A percentile compares a stretch with the other conserved stretches of the same genome.
Conservation (phyloP, 257 asterid species). For the Anisodus tanguticus region DNA sequence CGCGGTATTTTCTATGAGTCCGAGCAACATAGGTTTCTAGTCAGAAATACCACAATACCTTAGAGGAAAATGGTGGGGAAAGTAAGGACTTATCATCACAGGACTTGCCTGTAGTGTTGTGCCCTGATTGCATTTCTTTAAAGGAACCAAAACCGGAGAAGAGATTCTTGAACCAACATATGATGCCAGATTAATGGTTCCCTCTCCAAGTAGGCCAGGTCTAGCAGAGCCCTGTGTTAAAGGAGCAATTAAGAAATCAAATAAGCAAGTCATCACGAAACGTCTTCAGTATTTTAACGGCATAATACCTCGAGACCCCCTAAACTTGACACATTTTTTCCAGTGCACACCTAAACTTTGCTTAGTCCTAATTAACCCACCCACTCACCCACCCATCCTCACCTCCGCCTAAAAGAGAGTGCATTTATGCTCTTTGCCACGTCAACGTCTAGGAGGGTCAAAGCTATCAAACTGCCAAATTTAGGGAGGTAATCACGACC, state of each 20-base stretch:
- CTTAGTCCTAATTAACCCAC: neutral
- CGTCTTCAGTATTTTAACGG: neutral
- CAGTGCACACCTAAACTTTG: neutral
- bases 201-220: slow-evolving; percentile 82
- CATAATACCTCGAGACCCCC: neutral
- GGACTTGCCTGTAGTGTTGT: slow-evolving; percentile 67
- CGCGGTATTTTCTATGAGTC: neutral
- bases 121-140: slow-evolving; percentile 73
- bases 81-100: neutral
- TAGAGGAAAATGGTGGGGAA: neutral
- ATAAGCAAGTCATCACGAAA: neutral
- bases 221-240: slow-evolving; percentile 70
- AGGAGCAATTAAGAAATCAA: slow-evolving; percentile 15
- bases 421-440: too few species aligned
- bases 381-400: too few species aligned
- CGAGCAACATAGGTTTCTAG: neutral
- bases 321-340: neutral
- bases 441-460: neutral
- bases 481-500: too few species aligned
- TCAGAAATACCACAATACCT: neutral
- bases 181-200: slow-evolving; percentile 58
- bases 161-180: slow-evolving; percentile 55
- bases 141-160: slow-evolving; percentile 67
- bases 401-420: too few species aligned
- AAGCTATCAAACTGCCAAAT: too few species aligned